Base-by-base conservation (phyloP, 345 rosid species). In the Citrus sp. region DNA sequence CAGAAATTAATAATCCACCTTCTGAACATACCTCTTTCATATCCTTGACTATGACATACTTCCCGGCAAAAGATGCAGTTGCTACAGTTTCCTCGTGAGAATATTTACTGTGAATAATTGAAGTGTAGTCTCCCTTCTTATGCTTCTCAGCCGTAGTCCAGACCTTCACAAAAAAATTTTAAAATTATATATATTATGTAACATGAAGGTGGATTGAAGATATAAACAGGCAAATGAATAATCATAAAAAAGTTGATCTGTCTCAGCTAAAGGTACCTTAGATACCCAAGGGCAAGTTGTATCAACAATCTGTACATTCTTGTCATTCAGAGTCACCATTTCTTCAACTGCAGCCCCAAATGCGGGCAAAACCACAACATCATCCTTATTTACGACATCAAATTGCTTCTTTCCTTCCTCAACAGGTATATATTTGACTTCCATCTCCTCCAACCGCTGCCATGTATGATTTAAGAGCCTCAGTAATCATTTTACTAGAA, bases 231-330 rank as follows among this genome's bases (percentile, higher is more conserved):
- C 38, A 37, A 37, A 37, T 37, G 38, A 37, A 37, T 37, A 37
- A 6, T 37, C 0, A 37, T 37, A 6, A 37, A 1, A 37, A 37
- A 49, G 58, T 19, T 49, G 46, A 35, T 37, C 34, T n/a, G 62
- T 55, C 49, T 34, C 10, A 18, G 28, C 40, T 27, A 49, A 38
- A 70, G 68, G 67, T 88, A 95, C 97, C 97, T 92, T 96, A 21
- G 97, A 85, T 38, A 96, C 99, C 99, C 97, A 96, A 72, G 98
- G 98, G 88, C 98, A 96, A 82, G 99, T 94, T 5, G 99, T 94
- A 75, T 94, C 99, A 37, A 96, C 95, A 49, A 96, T 93, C 79
- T 94, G 99, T 3, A 96, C 95, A 42, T 84, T 88, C 40, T 84
- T 91, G 38, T 90, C 76, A 54, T 91, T 88, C 46, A 94, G 77